Evolutionary conservation across 495 filamentous ascomycete species (phyloP).

Genomic region (Penicillium malachiteum): DNA sequence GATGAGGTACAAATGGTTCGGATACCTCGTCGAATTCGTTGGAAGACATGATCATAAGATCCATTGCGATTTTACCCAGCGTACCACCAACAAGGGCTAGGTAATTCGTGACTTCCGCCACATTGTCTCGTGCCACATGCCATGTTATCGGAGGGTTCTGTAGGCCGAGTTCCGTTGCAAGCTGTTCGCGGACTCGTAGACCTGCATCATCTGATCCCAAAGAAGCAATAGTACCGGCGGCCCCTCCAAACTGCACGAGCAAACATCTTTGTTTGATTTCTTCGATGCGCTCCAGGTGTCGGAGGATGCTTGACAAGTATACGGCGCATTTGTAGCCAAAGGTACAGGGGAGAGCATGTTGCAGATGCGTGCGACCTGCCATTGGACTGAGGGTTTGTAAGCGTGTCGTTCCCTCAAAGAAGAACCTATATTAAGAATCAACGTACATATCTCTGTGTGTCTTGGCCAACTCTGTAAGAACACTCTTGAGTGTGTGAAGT

Average conservation of each 20-base stretch:
- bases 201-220: constrained; percentile 18
- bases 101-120: constrained; percentile 46
- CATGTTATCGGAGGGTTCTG: constrained; percentile 40
- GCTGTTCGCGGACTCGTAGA: constrained; percentile 33
- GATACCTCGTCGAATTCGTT: constrained; percentile 48
- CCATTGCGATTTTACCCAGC: constrained; percentile 48
- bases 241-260: constrained; percentile 37
- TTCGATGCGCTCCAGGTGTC: constrained; percentile 4
- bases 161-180: constrained; percentile 31
- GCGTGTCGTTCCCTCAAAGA: too few relatives aligned
- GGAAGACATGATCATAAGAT: constrained; percentile 50
- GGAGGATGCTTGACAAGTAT: constrained; percentile 4
- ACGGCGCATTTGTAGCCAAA: constrained; percentile 12
- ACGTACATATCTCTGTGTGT: constrained; percentile 30
- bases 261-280: constrained; percentile 6
- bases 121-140: constrained; percentile 42
- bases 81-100: constrained; percentile 45
- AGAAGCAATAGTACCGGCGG: constrained; percentile 42
- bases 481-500: constrained; percentile 25
- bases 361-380: constrained; percentile 50
- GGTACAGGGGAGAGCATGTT: constrained; percentile 41
- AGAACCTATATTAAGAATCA: not conserved
- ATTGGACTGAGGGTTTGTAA: constrained; percentile 32
- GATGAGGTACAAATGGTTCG: constrained; percentile 50
- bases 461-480: constrained; percentile 26